Evolutionary conservation across 2,329 filamentous ascomycete genomes (phyloP), one percentile per base, ranked within the genome.

Genomic region (Apiospora kogelbergensis): DNA sequence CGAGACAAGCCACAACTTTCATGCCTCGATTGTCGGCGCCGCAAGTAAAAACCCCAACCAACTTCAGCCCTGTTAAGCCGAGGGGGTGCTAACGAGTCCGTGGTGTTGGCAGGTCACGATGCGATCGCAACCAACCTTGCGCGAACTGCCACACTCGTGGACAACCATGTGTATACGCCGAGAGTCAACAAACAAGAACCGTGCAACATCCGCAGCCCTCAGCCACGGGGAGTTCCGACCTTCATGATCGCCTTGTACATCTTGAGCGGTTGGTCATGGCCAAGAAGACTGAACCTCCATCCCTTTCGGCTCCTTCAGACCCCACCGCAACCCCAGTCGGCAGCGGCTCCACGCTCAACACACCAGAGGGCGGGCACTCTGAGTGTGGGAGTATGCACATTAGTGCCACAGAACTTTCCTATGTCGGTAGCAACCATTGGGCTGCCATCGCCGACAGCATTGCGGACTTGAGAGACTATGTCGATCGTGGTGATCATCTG

Each of bases 371-470:
- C 37, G n/a, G 40, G 63, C 63, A 13, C 7, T 24, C 22, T 13
- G 63, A 24, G 30, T 73, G 70, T 24, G 79, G 79, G 0, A 81
- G 73, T 60, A 75, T 83, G 68, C 75, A 72, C 0, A 66, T 75
- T 15, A 73, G 33, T 22, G 68, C 66, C 17, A 72, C 66, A 60
- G 79, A 73, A 1, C 70, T 72, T 0, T 72, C 70, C 40, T 84
- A 84, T 42, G 78, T 82, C 13, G 72, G 76, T 24, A 73, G 78
- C 26, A 75, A 74, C 9, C 82, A 84, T 67, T 84, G 82, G 81
- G 76, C 78, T 9, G 79, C 81, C 17, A 75, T 84, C 1, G 73
- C 83, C 3, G 80, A 83, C 42, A 75, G 76, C 40, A 82, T 84
- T 30, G 74, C 80, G 1, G 80, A 83, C 6, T 72, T 84, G 3